These are phyloP conservation scores for Curvularia sp. DNA, from an alignment of 2,329 filamentous ascomycete species.

Conservation along the genomic window DNA sequence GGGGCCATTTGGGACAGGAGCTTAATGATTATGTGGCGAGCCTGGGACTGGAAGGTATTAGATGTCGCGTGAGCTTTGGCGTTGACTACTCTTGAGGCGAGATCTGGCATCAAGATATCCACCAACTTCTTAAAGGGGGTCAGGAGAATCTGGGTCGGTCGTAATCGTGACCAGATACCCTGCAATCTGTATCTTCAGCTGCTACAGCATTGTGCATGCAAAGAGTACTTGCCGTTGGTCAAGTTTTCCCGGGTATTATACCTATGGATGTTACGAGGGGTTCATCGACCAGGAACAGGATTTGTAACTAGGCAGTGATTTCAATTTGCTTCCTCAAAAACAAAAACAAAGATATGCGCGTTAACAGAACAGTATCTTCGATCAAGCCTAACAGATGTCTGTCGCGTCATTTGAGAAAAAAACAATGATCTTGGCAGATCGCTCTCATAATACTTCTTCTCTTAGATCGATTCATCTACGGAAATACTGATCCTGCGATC, in stretches of 20 bases:
- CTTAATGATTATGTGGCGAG: neutral
- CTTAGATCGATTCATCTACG: neutral
- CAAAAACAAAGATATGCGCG: neutral
- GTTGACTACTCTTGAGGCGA: conserved; percentile 2
- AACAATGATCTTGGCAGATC: neutral
- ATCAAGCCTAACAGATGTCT: neutral
- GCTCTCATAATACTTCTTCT: neutral
- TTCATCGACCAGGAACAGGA: neutral
- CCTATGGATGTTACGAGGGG: neutral
- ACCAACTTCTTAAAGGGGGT: neutral
- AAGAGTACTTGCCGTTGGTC: neutral
- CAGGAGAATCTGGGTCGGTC: neutral
- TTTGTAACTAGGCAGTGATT: neutral
- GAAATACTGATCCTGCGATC: neutral
- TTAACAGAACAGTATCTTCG: neutral
- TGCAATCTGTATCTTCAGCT: neutral
- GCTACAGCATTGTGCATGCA: neutral
- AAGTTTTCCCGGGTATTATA: neutral
- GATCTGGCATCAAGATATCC: too few species aligned
- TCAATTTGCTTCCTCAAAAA: neutral
- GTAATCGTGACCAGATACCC: neutral
- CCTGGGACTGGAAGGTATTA: neutral
- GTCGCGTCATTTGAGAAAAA: neutral
- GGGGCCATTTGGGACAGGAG: neutral
- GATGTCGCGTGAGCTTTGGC: neutral